Conservation (phyloP, 768 basidiomycete species). For the Hygrophorus russula region DNA sequence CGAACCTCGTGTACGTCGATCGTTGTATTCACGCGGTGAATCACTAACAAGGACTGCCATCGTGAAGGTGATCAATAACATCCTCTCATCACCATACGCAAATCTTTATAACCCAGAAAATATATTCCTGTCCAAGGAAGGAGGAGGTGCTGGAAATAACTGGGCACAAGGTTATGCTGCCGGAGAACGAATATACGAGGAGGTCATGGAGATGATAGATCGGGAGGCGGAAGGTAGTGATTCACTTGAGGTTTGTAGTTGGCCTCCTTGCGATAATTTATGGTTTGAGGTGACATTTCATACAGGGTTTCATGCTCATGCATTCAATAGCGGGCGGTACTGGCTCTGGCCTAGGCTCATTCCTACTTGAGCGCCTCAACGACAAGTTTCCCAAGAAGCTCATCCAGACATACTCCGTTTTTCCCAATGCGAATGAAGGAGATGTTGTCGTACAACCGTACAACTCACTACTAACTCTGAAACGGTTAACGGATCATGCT, state of each 20-base stretch:
- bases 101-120: conserved; percentile 97
- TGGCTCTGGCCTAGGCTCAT: conserved; percentile 97
- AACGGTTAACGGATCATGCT: conserved; percentile 90
- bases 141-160: conserved; percentile 98
- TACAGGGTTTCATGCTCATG: conserved; percentile 97
- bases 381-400: conserved; percentile 99
- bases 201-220: conserved; percentile 98
- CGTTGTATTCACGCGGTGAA: neutral
- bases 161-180: conserved; percentile 93
- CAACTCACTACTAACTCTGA: conserved; percentile 88
- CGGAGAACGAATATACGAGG: conserved; percentile 88
- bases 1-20: conserved; percentile 74
- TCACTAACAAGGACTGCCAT: conserved; percentile 6
- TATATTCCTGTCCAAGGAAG: conserved; percentile 91
- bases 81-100: conserved; percentile 79
- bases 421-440: conserved; percentile 86
- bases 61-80: conserved; percentile 90
- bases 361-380: conserved; percentile 88
- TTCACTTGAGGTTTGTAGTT: conserved; percentile 68
- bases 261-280: neutral
- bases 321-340: conserved; percentile 99
- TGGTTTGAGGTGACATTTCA: neutral
- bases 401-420: conserved; percentile 98
- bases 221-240: conserved; percentile 97
- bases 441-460: conserved; percentile 99